A percentile compares a stretch with the other conserved stretches of the same genome.
phyloP scores from a whole-genome alignment of 2,329 filamentous ascomycete species.

The Trichoderma simmonsii region DNA sequence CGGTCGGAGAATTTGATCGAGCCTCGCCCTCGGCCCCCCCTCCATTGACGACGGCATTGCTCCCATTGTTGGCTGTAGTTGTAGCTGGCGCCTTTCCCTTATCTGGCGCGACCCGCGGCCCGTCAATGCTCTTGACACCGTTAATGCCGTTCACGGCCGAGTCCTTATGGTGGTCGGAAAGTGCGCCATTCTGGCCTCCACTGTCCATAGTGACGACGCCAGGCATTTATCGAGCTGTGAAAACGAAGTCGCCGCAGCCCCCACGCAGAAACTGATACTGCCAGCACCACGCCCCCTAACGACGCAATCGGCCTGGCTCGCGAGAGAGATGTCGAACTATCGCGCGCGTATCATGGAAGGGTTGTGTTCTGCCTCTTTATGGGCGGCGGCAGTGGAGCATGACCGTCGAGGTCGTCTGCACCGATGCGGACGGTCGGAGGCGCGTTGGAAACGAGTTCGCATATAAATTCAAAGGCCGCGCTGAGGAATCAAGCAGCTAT shows the following conservation, averaged over 20 bases:
- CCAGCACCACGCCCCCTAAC: constrained; percentile 19
- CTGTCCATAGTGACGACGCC: constrained; percentile 55
- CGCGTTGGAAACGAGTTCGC: constrained; percentile 16
- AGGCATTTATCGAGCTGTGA: constrained; percentile 41
- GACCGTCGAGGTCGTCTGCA: constrained; percentile 24
- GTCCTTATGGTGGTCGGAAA: constrained; percentile 55
- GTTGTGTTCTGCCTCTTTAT: constrained; percentile 19
- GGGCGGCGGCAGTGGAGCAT: constrained; percentile 23
- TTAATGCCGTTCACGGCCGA: constrained; percentile 43
- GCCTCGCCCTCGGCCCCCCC: constrained; percentile 26
- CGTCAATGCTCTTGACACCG: constrained; percentile 31
- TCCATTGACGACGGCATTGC: constrained; percentile 30
- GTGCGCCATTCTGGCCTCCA: constrained; percentile 51
- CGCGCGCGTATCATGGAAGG: constrained; percentile 23
- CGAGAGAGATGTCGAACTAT: constrained; percentile 18
- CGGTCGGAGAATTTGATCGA: constrained; percentile 22
- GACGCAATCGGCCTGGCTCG: constrained; percentile 19
- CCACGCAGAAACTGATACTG: constrained; percentile 12
- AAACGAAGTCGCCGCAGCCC: constrained; percentile 16
- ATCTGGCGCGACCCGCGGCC: constrained; percentile 28
- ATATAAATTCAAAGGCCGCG: constrained; percentile 4
- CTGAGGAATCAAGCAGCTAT: background rate
- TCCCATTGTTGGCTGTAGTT: constrained; percentile 17
- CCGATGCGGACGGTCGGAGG: constrained; percentile 21
- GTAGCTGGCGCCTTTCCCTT: constrained; percentile 31